Evolutionary conservation across 768 basidiomycete species (phyloP), one percentile per base, ranked within the genome.

Genomic region (Neoboletus magnificus): DNA sequence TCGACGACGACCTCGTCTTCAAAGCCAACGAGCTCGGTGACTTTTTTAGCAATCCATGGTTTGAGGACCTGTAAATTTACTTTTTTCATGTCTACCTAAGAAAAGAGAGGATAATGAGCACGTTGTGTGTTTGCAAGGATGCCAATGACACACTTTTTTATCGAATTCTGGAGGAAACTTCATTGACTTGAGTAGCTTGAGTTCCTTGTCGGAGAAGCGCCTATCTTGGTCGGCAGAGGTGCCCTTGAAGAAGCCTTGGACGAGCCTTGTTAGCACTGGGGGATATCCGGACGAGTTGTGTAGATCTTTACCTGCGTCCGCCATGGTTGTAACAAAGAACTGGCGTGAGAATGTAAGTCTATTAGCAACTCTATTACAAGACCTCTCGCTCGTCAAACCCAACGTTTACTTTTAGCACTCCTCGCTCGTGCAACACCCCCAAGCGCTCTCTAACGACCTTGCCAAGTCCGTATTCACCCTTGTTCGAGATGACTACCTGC

Each of bases 1-100:
- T 98, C 96, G 29, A 98, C 86, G 40, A 98, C 87, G 41, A 99
- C 87, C 69, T 99, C 97, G 71, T 99, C 97, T 65, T 99, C 97
- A 36, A 98, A 85, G 2, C 95, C 93, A 41, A 94, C 84, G 22
- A 97, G 80, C 55, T 94, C 91, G 4, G 89, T 82, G 54, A 97
- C 87, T 72, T 91, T 90, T 79, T 93, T 93, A 15, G 91, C 89
- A 57, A 98, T 86, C 97, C 97, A 99, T 3, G 93, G 92, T 56
- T 91, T 80, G 67, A 99, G 90, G 62, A 98, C 93, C 18, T 82
- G 77, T 57, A 98, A 64, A 71, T 98, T 97, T 57, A 98, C 93
- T 79, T 98, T 95, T 35, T 91, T 84, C 83, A 95, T 89, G 70
- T 98, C 95, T 43, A 97, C 93, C 91, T 91, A 41, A 18, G 37